Evolutionary conservation across 305 asterid species (phyloP).

Genomic region (Striga hermonthica): DNA sequence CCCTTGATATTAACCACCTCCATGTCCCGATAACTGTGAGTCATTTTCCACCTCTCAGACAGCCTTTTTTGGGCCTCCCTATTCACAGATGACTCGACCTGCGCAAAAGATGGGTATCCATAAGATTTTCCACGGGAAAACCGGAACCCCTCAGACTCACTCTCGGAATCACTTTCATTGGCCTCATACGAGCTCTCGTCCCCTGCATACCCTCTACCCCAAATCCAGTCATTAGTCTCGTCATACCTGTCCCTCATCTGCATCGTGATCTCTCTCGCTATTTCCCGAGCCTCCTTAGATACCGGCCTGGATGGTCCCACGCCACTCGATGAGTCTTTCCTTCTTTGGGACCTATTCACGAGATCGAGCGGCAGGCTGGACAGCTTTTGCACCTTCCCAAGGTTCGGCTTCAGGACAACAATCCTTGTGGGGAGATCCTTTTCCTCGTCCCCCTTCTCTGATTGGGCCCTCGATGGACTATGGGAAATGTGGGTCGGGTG

Average conservation of each 20-base stretch:
- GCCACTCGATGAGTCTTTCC: constrained; percentile 38
- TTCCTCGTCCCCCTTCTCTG: not conserved
- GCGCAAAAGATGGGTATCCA: constrained; percentile 51
- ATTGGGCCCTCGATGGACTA: constrained; percentile 39
- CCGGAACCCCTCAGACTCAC: constrained; percentile 47
- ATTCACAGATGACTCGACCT: constrained; percentile 60
- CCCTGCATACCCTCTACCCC: constrained; percentile 59
- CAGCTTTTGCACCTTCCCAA: constrained; percentile 30
- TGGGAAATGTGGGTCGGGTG: constrained; percentile 37
- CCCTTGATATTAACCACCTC: constrained; percentile 43
- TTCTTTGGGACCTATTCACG: constrained; percentile 30
- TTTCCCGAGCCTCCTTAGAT: constrained; percentile 57
- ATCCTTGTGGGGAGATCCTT: constrained; percentile 54
- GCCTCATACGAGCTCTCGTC: constrained; percentile 82
- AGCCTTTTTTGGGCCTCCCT: constrained; percentile 79
- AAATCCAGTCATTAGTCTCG: constrained; percentile 27
- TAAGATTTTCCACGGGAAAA: constrained; percentile 47
- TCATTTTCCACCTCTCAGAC: constrained; percentile 78
- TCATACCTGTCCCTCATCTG: constrained; percentile 50
- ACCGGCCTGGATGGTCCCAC: constrained; percentile 39
- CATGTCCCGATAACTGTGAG: constrained; percentile 52
- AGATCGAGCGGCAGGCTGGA: too few species aligned
- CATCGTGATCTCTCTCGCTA: constrained; percentile 61
- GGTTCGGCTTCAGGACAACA: constrained; percentile 80
- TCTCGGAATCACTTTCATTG: constrained; percentile 40